phyloP scores from a whole-genome alignment of 2,329 filamentous ascomycete genomes.

The Zasmidium citrigriseum region DNA sequence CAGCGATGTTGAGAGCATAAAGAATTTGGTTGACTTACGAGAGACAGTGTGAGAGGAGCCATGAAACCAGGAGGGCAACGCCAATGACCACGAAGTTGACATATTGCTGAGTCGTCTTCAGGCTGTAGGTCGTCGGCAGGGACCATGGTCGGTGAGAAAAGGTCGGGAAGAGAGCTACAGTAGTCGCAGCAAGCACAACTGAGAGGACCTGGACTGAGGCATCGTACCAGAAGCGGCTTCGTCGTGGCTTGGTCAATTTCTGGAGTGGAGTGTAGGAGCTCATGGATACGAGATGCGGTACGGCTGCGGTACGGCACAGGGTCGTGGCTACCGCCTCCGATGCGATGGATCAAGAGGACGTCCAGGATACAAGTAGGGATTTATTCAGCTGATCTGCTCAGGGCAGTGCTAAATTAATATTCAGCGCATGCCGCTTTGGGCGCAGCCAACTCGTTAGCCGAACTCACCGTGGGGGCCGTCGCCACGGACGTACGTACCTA shows the following conservation, averaged over 20 bases:
- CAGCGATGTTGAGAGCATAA: background rate
- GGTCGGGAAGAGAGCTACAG: slow-evolving; percentile 4
- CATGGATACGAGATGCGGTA: background rate
- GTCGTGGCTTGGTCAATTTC: background rate
- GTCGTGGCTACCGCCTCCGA: background rate
- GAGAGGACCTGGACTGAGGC: slow-evolving; percentile 1
- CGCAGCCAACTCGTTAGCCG: background rate
- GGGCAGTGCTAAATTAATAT: background rate
- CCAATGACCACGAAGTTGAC: slow-evolving; percentile 9
- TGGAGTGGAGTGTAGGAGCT: background rate
- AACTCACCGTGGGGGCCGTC: background rate
- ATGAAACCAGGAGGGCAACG: slow-evolving; percentile 1
- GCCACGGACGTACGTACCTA: too few relatives aligned
- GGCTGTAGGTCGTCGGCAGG: background rate
- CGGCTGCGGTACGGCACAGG: background rate
- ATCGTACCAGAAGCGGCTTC: slow-evolving; percentile 3
- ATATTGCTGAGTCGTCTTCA: slow-evolving; percentile 7
- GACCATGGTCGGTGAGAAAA: slow-evolving; percentile 3
- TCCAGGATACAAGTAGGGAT: background rate
- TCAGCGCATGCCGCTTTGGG: background rate
- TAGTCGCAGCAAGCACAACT: slow-evolving; percentile 2
- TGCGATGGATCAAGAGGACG: background rate
- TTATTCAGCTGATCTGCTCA: background rate
- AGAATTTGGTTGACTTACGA: background rate
- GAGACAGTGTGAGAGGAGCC: slow-evolving; percentile 3